Percentiles rank a stretch among this genome's conserved stretches.
Evolutionary conservation across 164 flowering plant species (phyloP).

Genomic region (Aristolochia contorta): DNA sequence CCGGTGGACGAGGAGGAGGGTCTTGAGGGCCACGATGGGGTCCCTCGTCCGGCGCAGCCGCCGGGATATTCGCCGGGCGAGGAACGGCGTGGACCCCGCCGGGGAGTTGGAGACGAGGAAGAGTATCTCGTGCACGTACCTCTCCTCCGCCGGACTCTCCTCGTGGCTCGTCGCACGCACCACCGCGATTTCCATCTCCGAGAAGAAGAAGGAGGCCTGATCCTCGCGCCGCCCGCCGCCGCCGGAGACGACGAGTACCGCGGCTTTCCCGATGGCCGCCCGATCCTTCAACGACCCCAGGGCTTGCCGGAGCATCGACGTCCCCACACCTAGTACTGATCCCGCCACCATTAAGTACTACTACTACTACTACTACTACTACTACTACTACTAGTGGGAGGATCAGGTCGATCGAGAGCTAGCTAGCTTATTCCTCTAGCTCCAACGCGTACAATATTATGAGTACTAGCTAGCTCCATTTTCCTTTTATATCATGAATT

Average conservation of each 20-base stretch:
- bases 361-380: no score
- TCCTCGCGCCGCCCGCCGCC: no score
- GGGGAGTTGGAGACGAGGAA: conserved; percentile 54
- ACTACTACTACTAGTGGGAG: neutral
- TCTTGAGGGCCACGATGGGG: conserved; percentile 54
- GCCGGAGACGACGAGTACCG: conserved; percentile 27
- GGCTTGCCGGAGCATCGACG: conserved; percentile 39
- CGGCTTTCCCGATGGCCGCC: conserved; percentile 59
- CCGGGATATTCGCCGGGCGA: conserved; percentile 36
- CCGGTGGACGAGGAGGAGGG: conserved; percentile 50
- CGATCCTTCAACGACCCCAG: conserved; percentile 65
- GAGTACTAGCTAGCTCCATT: no score
- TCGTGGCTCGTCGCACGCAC: conserved; percentile 65
- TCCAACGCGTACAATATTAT: no score
- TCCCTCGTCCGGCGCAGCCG: conserved; percentile 50
- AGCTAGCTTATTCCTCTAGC: no score
- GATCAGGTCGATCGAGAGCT: no score
- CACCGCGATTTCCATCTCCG: conserved; percentile 52
- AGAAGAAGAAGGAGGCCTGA: no score
- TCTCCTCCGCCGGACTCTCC: conserved; percentile 45
- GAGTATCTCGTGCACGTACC: conserved; percentile 53
- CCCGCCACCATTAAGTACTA: conserved; percentile 16
- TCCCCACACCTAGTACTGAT: no score
- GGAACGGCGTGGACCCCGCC: conserved; percentile 37
- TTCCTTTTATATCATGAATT: no score